Evolutionary conservation across 441 rosid genomes (phyloP), one percentile per base, ranked within the genome.

Genomic region (Lepidium campestre): DNA sequence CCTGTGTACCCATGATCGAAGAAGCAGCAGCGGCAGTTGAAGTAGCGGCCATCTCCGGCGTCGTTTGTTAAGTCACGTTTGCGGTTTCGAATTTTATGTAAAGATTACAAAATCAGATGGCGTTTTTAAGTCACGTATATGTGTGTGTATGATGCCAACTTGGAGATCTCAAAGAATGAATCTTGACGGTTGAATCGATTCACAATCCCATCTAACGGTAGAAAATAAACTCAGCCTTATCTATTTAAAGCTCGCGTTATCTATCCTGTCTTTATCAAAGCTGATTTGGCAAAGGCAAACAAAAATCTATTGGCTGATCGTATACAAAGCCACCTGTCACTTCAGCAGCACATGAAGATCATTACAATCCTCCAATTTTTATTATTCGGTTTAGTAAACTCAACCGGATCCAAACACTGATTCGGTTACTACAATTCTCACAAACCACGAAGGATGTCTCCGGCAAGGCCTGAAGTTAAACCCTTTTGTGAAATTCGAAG

Each of bases 141-240:
- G 54, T 64, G 65, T 67, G 72, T 59, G 41, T 10, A 25, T 25
- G 67, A 67, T 23, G 58, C 20, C 20, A 58, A 74, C 41, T 23
- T 47, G 76, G 57, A 65, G 80, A 90, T 85, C 89, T 57, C 47
- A 6, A 73, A 12, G 62, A 56, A 62, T 12, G 20, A 8, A 25
- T 7, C 0, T 44, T 4, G 69, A 62, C 70, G 83, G 90, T 85
- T 62, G 81, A 94, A 90, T 93, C 41, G 23, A 47, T 71, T 13
- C 48, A 84, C 67, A 79, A 78, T 88, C 90, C 97, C 86, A 90
- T 83, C 98, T 82, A 83, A 88, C 85, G 91, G 71, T 23, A 13
- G 15, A 7, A 11, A 67, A 60, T 22, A 27, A 71, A 1, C 50
- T 74, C 27, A 4, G 71, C 78, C 92, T 93, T 85, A 93, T 93